Base-by-base conservation (phyloP, 495 filamentous ascomycete species). In the Penicillium taxi region DNA sequence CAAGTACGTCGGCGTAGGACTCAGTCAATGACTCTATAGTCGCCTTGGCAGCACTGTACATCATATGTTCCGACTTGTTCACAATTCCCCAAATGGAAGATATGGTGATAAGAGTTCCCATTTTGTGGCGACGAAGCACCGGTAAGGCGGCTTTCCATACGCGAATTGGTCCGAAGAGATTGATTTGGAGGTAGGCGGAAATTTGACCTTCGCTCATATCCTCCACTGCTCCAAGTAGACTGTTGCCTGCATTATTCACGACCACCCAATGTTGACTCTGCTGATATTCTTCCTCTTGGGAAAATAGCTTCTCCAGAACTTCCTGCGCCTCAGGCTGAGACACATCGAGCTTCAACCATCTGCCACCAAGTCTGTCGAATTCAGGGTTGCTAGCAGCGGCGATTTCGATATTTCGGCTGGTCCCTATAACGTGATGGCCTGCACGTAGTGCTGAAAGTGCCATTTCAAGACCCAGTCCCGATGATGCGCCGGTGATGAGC, bases 401-500 rank as follows among this genome's bases (percentile, higher is more conserved):
- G 32, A 53, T 58, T 2, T 56, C 52, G 1, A 57, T 49, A 41
- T 61, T 64, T 39, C 75, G 74, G 4, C 67, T 69, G n/a, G 73
- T 69, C 5, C 64, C 75, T 26, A 78, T 63, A n/a, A 80, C 75
- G 12, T 60, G 58, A 52, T 76, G 61, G 12, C 72, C 70, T 11
- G 64, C 58, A 7, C 41, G 30, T 6, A 78, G 66, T 18, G 67
- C 72, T 7, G 58, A 47, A 14, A 58, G 36, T 19, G 66, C 63
- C 18, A 77, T 66, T 14, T 61, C 51, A 9, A 52, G 37, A 26
- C 75, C 75, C 39, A 80, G 69, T 38, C 75, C 75, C 9, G 59
- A 65, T 12, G 72, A 74, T 29, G 63, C 59, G 30, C 69, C 75
- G 1, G 67, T 74, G 45, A 80, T 72, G 44, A 80, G 59, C 66